Conservation (phyloP, 2,329 filamentous ascomycete genomes). For the Alternaria longipes region DNA sequence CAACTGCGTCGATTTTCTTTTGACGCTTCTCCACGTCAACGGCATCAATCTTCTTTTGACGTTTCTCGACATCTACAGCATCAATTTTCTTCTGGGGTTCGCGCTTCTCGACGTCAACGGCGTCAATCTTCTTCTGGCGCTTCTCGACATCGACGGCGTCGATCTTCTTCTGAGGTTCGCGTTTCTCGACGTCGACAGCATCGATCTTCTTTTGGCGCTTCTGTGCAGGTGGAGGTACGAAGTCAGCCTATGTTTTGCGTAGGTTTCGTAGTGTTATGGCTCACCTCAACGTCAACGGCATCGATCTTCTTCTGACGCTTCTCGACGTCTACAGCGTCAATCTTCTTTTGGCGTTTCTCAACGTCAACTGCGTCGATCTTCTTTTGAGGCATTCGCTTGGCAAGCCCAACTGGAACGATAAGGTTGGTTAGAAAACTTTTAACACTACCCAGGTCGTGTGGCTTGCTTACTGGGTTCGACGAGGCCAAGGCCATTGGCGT, state of each 20-base stretch:
- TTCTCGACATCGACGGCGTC: too few relatives aligned
- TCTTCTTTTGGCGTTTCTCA: too few relatives aligned
- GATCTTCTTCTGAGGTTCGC: too few relatives aligned
- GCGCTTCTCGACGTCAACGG: not conserved
- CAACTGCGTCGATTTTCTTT: not conserved
- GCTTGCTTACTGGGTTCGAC: not conserved
- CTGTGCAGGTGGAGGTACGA: too few relatives aligned
- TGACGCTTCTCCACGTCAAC: not conserved
- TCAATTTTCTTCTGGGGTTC: not conserved
- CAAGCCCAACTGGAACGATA: not conserved
- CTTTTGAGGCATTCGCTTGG: not conserved
- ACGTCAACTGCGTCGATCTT: not conserved
- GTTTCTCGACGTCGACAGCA: not conserved
- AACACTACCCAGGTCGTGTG: not conserved
- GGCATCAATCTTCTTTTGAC: too few relatives aligned
- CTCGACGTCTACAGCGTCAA: too few relatives aligned
- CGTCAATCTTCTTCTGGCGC: not conserved
- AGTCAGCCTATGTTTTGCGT: too few relatives aligned
- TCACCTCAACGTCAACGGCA: not conserved
- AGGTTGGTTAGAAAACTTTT: not conserved
- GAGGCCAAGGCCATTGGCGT: not conserved
- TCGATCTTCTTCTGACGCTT: not conserved
- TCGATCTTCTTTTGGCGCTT: not conserved
- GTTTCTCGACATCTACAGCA: not conserved
- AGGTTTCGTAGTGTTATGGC: too few relatives aligned